A percentile compares a stretch with the other conserved stretches of the same genome.
phyloP scores from a whole-genome alignment of 345 rosid species.

The Draba incana region DNA sequence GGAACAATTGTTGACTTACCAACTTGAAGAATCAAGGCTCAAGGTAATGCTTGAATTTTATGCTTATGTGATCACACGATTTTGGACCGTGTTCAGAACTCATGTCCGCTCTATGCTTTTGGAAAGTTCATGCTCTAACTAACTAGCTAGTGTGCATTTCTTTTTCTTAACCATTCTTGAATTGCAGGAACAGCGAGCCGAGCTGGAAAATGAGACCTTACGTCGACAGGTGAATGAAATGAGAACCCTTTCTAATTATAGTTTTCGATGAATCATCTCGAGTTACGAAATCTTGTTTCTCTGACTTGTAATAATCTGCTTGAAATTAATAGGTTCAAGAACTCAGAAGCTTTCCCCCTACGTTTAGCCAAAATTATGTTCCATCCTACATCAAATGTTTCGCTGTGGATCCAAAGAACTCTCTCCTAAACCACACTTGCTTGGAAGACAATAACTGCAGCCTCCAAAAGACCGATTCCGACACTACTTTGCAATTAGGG shows the following conservation, averaged over 20 bases:
- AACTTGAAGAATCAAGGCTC: slow-evolving; percentile 76
- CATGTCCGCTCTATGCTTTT: slow-evolving; percentile 1
- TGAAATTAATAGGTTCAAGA: slow-evolving; percentile 72
- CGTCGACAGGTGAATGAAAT: slow-evolving; percentile 68
- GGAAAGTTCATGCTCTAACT: slow-evolving; percentile 13
- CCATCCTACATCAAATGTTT: slow-evolving; percentile 61
- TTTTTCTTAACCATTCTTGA: slow-evolving; percentile 15
- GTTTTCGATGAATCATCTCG: neutral
- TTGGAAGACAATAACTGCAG: slow-evolving; percentile 49
- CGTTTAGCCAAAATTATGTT: slow-evolving; percentile 43
- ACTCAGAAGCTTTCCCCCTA: slow-evolving; percentile 70
- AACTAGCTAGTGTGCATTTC: slow-evolving; percentile 8
- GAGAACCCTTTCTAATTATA: slow-evolving; percentile 2
- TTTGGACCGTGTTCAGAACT: neutral
- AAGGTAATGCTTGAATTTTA: slow-evolving; percentile 53
- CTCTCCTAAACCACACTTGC: slow-evolving; percentile 42
- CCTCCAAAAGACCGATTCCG: slow-evolving; percentile 67
- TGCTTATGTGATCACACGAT: slow-evolving; percentile 18
- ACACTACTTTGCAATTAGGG: slow-evolving; percentile 89
- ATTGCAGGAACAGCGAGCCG: slow-evolving; percentile 72
- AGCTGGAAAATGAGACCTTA: slow-evolving; percentile 86
- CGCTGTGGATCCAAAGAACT: slow-evolving; percentile 53
- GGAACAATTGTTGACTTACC: slow-evolving; percentile 73
- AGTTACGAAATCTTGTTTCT: neutral
- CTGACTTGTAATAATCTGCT: slow-evolving; percentile 15